phyloP scores from a whole-genome alignment of 805 yeast genomes.

The Komagataella pastoris region DNA sequence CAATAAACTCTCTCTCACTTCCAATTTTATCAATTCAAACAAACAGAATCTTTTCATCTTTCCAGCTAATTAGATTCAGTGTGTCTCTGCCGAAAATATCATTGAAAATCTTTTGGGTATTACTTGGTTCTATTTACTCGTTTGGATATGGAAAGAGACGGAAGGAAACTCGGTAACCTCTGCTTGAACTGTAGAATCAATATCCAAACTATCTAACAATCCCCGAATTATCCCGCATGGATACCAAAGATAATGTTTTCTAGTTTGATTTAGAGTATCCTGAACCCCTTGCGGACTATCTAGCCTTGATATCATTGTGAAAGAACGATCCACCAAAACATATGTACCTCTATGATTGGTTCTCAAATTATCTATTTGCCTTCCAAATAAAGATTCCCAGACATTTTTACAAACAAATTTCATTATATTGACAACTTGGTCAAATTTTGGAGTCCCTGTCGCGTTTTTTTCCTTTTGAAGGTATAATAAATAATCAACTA shows the following conservation, averaged over 20 bases:
- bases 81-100: not conserved
- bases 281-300: conserved; percentile 26
- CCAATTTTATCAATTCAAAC: not conserved
- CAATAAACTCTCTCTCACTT: too few species aligned
- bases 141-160: conserved; percentile 64
- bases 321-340: conserved; percentile 60
- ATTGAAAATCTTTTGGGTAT: too few species aligned
- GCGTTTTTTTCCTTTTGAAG: conserved; percentile 5
- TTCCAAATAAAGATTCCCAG: conserved; percentile 70
- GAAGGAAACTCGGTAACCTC: conserved; percentile 49
- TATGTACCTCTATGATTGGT: conserved; percentile 86
- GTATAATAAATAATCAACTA: conserved; percentile 15
- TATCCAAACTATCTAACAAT: conserved; percentile 53
- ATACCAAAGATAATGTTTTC: conserved; percentile 37
- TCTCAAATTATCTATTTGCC: conserved; percentile 83
- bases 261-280: conserved; percentile 21
- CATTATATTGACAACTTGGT: conserved; percentile 69
- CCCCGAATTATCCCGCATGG: conserved; percentile 74
- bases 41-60: not conserved
- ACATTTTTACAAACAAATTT: conserved; percentile 87
- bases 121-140: conserved; percentile 11
- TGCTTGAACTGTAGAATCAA: conserved; percentile 51
- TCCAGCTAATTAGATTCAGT: not conserved
- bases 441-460: conserved; percentile 18
- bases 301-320: conserved; percentile 40